Conservation (phyloP, 169 alveolate genomes). For the Prorocentrum cordatum region DNA sequence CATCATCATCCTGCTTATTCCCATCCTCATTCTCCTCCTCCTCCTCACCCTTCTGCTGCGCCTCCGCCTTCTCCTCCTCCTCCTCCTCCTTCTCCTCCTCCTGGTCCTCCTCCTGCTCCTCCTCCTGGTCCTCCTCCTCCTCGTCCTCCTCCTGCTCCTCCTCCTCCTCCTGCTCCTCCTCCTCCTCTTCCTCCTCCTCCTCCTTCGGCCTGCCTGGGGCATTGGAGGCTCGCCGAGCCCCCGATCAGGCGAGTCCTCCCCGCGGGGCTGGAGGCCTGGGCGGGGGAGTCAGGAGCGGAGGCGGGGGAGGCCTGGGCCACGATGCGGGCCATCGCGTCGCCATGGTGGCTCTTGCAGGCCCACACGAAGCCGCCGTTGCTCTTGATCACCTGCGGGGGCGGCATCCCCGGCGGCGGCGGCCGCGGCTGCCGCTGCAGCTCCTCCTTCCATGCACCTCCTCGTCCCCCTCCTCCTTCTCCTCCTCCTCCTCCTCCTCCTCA, state of each 20-base stretch:
- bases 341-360: conserved; percentile 98
- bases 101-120: too few species aligned
- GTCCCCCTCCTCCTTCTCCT: neutral
- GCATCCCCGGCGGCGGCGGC: neutral
- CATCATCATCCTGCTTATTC: too few species aligned
- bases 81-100: too few species aligned
- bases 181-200: too few species aligned
- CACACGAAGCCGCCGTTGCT: conserved; percentile 94
- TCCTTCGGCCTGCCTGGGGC: too few species aligned
- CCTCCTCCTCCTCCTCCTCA: neutral
- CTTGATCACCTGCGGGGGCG: conserved; percentile 83
- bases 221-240: neutral
- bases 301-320: conserved; percentile 90
- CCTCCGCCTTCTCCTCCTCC: too few species aligned
- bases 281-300: too few species aligned
- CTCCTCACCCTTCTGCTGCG: too few species aligned
- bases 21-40: too few species aligned
- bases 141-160: too few species aligned
- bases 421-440: neutral
- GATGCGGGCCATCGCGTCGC: conserved; percentile 92
- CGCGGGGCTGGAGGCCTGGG: neutral
- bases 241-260: neutral
- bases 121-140: too few species aligned
- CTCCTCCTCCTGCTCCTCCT: too few species aligned
- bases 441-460: neutral